Conservation (phyloP, 306 rosid genomes). For the Fagus crenata region DNA sequence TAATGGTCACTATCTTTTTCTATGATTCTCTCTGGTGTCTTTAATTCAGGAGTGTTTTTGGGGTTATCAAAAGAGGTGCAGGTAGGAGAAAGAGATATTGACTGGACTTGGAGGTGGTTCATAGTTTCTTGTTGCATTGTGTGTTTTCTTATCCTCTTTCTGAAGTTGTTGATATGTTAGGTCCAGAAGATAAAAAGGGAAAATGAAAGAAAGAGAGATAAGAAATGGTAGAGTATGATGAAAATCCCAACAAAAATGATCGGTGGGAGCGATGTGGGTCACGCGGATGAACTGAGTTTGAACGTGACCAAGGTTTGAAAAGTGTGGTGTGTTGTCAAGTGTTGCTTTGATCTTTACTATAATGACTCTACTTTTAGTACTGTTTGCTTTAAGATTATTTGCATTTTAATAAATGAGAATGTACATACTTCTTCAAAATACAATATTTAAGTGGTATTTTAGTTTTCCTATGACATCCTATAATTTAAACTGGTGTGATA, state of each 20-base stretch:
- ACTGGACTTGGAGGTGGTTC: not conserved
- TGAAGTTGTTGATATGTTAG: not conserved
- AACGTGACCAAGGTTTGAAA: conserved; percentile 18
- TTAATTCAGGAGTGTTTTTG: conserved; percentile 2
- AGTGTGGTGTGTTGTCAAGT: conserved; percentile 15
- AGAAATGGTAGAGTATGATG: not conserved
- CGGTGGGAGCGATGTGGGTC: conserved; percentile 5
- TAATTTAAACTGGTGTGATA: too few species aligned
- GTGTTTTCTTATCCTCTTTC: too few species aligned
- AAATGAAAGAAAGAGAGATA: too few species aligned
- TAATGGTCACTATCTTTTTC: not conserved
- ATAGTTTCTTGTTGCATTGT: not conserved
- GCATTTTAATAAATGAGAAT: too few species aligned
- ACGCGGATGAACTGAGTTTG: not conserved
- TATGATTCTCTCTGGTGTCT: not conserved
- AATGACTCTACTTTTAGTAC: too few species aligned
- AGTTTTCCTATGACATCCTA: too few species aligned
- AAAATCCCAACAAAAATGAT: conserved; percentile 16
- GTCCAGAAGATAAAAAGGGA: not conserved
- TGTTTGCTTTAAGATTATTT: too few species aligned
- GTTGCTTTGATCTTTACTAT: conserved; percentile 8
- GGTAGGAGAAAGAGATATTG: conserved; percentile 1
- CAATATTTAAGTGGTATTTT: too few species aligned
- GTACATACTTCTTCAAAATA: too few species aligned
- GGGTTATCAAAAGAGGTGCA: not conserved